phyloP scores from a whole-genome alignment of 495 filamentous ascomycete species.

The Aspergillus steynii region DNA sequence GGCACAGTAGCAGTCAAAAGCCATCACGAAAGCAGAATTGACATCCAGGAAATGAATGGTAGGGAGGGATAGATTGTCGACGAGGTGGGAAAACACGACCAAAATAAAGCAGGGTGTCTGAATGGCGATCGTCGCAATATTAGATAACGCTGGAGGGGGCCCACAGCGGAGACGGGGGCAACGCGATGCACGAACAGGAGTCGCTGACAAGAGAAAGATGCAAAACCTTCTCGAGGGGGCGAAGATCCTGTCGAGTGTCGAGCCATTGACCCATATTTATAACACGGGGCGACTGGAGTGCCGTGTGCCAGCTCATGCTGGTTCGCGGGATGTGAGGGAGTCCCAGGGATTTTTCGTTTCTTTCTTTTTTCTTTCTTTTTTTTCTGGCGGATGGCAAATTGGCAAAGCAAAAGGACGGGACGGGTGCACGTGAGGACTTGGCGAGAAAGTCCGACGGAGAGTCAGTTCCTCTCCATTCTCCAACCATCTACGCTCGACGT shows the following conservation, averaged over 20 bases:
- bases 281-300: not conserved
- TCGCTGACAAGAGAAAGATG: not conserved
- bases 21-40: conserved; percentile 9
- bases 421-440: not conserved
- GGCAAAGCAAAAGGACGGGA: not conserved
- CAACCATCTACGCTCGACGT: no score
- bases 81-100: not conserved
- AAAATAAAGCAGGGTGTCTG: not conserved
- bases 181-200: not conserved
- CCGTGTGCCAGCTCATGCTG: not conserved
- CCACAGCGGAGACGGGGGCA: not conserved
- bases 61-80: not conserved
- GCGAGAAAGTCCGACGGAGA: no score
- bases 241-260: not conserved
- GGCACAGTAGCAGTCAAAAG: conserved; percentile 28
- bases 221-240: not conserved
- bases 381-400: not conserved
- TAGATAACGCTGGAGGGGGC: not conserved
- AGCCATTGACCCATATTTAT: not conserved
- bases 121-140: not conserved
- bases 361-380: no score
- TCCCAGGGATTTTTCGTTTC: not conserved
- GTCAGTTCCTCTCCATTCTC: no score
- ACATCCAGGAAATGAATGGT: not conserved
- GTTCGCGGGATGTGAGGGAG: not conserved